A percentile compares a stretch with the other conserved stretches of the same genome.
Conservation (phyloP, 495 filamentous ascomycete species). For the Talaromyces trachyspermus region DNA sequence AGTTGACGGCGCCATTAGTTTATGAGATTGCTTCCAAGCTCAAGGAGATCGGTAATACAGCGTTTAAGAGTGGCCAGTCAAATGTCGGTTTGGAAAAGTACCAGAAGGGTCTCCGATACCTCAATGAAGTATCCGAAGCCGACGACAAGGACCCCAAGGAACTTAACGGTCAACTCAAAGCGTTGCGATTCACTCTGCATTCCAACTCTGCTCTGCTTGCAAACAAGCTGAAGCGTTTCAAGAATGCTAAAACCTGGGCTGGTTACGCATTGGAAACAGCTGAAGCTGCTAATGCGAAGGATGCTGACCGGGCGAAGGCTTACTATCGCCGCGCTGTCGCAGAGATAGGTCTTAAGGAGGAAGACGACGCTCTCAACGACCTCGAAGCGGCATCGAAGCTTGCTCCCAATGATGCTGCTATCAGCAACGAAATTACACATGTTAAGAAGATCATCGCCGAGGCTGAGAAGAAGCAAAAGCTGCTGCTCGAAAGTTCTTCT, state of each 20-base stretch:
- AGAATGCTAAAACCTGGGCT: slow-evolving; percentile 62
- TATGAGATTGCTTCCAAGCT: slow-evolving; percentile 73
- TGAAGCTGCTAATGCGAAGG: slow-evolving; percentile 46
- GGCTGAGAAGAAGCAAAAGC: slow-evolving; percentile 79
- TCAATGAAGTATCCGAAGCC: slow-evolving; percentile 77
- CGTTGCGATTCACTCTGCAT: slow-evolving; percentile 69
- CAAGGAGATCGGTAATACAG: slow-evolving; percentile 44
- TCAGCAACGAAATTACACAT: slow-evolving; percentile 62
- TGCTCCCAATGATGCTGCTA: slow-evolving; percentile 67
- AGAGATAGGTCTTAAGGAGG: slow-evolving; percentile 66
- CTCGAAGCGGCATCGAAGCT: slow-evolving; percentile 69
- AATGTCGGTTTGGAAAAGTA: slow-evolving; percentile 82
- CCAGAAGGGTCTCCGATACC: slow-evolving; percentile 91
- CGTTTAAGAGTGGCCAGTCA: slow-evolving; percentile 74
- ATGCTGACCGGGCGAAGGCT: slow-evolving; percentile 83
- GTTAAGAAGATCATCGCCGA: slow-evolving; percentile 70
- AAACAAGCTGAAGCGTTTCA: slow-evolving; percentile 67
- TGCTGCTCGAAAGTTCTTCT: slow-evolving; percentile 83
- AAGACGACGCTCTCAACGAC: slow-evolving; percentile 72
- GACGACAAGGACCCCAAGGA: slow-evolving; percentile 60
- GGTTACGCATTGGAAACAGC: slow-evolving; percentile 63
- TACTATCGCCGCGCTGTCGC: slow-evolving; percentile 76
- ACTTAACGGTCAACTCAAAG: slow-evolving; percentile 55
- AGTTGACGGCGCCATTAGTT: slow-evolving; percentile 46
- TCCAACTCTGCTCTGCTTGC: slow-evolving; percentile 73